phyloP scores from a whole-genome alignment of 2,329 filamentous ascomycete species.

The Gnomoniopsis sp. region DNA sequence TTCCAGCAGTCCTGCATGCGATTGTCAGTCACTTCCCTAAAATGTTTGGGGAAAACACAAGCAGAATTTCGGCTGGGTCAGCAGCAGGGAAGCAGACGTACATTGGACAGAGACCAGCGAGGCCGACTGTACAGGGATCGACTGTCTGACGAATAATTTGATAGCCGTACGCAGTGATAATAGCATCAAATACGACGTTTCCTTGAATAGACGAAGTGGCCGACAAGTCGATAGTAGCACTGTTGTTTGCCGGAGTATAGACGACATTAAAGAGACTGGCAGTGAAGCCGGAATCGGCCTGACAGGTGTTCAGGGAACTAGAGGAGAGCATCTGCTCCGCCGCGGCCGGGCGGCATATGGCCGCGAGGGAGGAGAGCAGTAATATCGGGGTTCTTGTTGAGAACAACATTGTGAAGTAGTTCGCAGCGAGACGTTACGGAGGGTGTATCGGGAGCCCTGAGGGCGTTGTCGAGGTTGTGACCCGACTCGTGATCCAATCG shows the following conservation, averaged over 20 bases:
- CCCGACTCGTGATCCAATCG: slow-evolving; percentile 2
- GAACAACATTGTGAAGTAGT: slow-evolving; percentile 43
- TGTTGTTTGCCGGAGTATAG: slow-evolving; percentile 72
- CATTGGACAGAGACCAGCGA: slow-evolving; percentile 87
- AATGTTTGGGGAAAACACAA: background rate
- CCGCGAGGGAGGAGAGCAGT: slow-evolving; percentile 42
- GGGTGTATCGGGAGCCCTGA: slow-evolving; percentile 1
- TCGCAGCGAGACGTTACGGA: background rate
- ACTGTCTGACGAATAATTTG: slow-evolving; percentile 63
- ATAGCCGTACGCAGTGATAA: slow-evolving; percentile 81
- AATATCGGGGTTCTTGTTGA: slow-evolving; percentile 41
- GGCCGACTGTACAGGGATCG: slow-evolving; percentile 69
- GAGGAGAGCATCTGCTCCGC: slow-evolving; percentile 72
- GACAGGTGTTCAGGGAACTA: slow-evolving; percentile 80
- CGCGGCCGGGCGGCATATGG: slow-evolving; percentile 44
- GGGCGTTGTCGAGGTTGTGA: slow-evolving; percentile 2
- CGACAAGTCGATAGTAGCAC: slow-evolving; percentile 69
- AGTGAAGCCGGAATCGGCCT: slow-evolving; percentile 79
- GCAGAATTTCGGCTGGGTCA: background rate
- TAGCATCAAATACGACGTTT: slow-evolving; percentile 73
- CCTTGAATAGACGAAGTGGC: slow-evolving; percentile 80
- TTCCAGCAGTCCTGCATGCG: slow-evolving; percentile 56
- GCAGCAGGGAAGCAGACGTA: background rate
- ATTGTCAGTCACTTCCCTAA: background rate
- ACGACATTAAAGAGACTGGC: slow-evolving; percentile 85